Percentiles rank a stretch among this genome's conserved stretches.
phyloP scores from a whole-genome alignment of 139 green algal genomes.

The Closterium sp. region DNA sequence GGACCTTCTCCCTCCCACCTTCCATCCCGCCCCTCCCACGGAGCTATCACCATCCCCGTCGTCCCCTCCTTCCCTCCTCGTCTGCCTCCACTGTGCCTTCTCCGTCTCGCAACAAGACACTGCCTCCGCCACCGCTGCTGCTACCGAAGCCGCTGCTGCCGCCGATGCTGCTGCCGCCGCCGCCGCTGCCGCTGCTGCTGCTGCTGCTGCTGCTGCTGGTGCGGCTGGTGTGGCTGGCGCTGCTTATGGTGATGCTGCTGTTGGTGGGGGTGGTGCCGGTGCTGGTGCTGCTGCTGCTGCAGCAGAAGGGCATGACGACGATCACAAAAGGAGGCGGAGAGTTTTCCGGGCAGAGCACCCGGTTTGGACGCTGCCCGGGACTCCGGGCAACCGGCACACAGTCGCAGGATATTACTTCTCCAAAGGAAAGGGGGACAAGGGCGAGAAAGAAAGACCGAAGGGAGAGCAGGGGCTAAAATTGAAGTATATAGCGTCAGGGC shows the following conservation, averaged over 20 bases:
- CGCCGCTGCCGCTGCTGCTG: background rate
- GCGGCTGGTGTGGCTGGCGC: background rate
- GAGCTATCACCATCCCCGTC: background rate
- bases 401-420: background rate
- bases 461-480: background rate
- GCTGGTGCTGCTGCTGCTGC: background rate
- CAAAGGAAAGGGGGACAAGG: background rate
- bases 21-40: background rate
- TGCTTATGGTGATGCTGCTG: background rate
- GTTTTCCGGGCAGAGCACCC: background rate
- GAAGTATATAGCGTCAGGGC: background rate
- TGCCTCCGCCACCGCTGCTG: background rate
- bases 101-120: background rate
- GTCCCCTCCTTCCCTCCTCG: background rate
- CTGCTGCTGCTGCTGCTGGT: background rate
- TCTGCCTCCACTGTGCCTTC: background rate
- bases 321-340: background rate
- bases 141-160: background rate
- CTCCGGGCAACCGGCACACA: background rate
- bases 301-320: background rate
- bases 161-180: background rate
- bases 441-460: background rate
- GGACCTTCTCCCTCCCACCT: background rate
- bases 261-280: no score
- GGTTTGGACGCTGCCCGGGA: background rate